Conservation (phyloP, 2,329 filamentous ascomycete species). For the Aureobasidium sp. region DNA sequence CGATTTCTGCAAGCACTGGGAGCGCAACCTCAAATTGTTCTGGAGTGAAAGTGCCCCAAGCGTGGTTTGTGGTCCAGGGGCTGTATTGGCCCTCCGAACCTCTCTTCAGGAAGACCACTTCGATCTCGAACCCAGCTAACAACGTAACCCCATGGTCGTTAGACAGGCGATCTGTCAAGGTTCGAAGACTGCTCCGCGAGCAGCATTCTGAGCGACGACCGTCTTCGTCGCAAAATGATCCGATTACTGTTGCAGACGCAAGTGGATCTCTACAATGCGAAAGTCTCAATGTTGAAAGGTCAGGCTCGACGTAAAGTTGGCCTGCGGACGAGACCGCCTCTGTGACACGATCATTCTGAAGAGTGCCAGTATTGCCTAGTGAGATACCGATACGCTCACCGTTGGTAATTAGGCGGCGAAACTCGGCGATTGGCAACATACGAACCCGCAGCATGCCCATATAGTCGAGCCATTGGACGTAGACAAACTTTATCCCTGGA, state of each 20-base stretch:
- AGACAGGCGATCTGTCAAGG: constrained; percentile 44
- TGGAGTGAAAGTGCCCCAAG: constrained; percentile 59
- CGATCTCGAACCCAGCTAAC: constrained; percentile 71
- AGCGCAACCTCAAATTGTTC: constrained; percentile 51
- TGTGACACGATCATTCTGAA: constrained; percentile 57
- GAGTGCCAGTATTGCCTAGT: constrained; percentile 53
- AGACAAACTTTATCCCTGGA: constrained; percentile 53
- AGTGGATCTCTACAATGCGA: constrained; percentile 39
- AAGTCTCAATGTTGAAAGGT: constrained; percentile 51
- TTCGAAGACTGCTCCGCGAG: constrained; percentile 42
- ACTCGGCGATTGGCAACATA: constrained; percentile 52
- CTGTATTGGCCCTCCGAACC: constrained; percentile 19
- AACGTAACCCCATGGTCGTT: constrained; percentile 47
- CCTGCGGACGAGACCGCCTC: constrained; percentile 50
- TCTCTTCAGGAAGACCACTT: constrained; percentile 60
- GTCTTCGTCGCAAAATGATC: constrained; percentile 53
- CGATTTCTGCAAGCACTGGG: constrained; percentile 57
- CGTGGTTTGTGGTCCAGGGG: constrained; percentile 54
- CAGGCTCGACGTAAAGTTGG: constrained; percentile 57
- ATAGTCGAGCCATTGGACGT: constrained; percentile 70
- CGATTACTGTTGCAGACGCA: constrained; percentile 56
- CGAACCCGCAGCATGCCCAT: constrained; percentile 60
- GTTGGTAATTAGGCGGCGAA: constrained; percentile 28
- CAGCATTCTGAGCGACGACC: constrained; percentile 49
- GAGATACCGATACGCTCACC: constrained; percentile 49